phyloP scores from a whole-genome alignment of 2,329 filamentous ascomycete genomes.

The Beauveria sp. region DNA sequence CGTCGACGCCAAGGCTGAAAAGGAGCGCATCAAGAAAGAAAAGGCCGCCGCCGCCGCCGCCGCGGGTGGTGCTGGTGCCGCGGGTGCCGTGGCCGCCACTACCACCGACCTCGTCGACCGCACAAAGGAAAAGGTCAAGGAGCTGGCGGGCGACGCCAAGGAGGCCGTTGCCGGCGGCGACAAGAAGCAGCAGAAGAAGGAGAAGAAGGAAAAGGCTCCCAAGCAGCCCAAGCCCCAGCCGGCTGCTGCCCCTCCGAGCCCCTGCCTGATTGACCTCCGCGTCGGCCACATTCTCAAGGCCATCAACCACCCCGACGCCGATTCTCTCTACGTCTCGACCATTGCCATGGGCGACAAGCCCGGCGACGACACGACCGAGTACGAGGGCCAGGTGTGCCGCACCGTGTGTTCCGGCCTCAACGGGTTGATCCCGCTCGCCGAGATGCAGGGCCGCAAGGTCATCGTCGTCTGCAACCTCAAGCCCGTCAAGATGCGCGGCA shows the following conservation, averaged over 20 bases:
- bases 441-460: constrained; percentile 96
- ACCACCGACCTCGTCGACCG: constrained; percentile 48
- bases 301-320: constrained; percentile 90
- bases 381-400: constrained; percentile 83
- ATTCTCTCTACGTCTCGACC: constrained; percentile 90
- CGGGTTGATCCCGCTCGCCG: constrained; percentile 81
- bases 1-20: constrained; percentile 87
- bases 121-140: constrained; percentile 52
- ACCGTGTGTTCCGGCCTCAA: constrained; percentile 97
- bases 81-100: constrained; percentile 36
- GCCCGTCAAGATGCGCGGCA: constrained; percentile 96
- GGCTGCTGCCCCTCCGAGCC: constrained; percentile 68
- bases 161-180: constrained; percentile 26
- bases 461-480: constrained; percentile 96
- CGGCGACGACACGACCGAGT: constrained; percentile 83
- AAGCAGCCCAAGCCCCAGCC: constrained; percentile 64
- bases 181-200: constrained; percentile 68
- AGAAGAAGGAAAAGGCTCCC: constrained; percentile 83
- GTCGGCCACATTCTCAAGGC: constrained; percentile 97
- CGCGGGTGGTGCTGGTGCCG: constrained; percentile 38
- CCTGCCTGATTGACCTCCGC: constrained; percentile 83
- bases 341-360: constrained; percentile 88
- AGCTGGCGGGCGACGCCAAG: constrained; percentile 44
- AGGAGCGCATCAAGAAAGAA: constrained; percentile 94
- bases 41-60: constrained; percentile 63